Conservation (phyloP, 1,284 basidiomycete species). For the Kalmanozyma brasiliensis region DNA sequence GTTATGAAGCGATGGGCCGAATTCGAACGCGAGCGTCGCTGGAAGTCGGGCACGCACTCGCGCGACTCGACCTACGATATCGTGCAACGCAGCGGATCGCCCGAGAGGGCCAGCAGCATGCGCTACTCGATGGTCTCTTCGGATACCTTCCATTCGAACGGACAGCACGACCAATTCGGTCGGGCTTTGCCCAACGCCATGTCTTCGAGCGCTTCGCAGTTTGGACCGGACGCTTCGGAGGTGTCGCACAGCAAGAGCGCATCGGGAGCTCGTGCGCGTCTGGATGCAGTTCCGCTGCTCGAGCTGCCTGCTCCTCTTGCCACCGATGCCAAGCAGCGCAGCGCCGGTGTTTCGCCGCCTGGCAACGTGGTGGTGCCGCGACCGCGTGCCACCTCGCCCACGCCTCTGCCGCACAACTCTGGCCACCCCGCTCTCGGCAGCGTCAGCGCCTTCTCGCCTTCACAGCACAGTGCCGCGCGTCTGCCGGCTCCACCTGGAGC, state of each 20-base stretch:
- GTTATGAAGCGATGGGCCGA: conserved; percentile 99
- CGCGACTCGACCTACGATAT: conserved; percentile 79
- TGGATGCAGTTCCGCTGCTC: conserved; percentile 64
- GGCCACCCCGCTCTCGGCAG: conserved; percentile 30
- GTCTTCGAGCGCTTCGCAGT: conserved; percentile 29
- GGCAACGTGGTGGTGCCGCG: conserved; percentile 49
- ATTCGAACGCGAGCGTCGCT: conserved; percentile 93
- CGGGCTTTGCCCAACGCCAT: conserved; percentile 34
- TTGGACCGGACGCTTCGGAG: conserved; percentile 42
- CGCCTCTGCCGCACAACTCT: conserved; percentile 39
- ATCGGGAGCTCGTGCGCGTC: conserved; percentile 53
- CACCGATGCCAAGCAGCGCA: conserved; percentile 53
- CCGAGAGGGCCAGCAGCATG: conserved; percentile 60
- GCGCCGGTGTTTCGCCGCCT: conserved; percentile 29
- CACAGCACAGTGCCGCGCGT: conserved; percentile 11
- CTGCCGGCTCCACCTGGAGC: conserved; percentile 21
- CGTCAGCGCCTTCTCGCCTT: conserved; percentile 20
- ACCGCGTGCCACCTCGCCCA: conserved; percentile 48
- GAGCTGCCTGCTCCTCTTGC: conserved; percentile 67
- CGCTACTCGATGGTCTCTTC: conserved; percentile 59
- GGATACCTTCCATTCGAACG: conserved; percentile 58
- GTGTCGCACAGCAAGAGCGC: conserved; percentile 53
- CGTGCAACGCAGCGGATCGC: conserved; percentile 51
- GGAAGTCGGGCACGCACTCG: conserved; percentile 85
- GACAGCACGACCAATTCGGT: conserved; percentile 47